A percentile compares a stretch with the other conserved stretches of the same genome.
Evolutionary conservation across 192 early-diverging fungal genomes (phyloP).

Genomic region (Entomortierella lignicola): DNA sequence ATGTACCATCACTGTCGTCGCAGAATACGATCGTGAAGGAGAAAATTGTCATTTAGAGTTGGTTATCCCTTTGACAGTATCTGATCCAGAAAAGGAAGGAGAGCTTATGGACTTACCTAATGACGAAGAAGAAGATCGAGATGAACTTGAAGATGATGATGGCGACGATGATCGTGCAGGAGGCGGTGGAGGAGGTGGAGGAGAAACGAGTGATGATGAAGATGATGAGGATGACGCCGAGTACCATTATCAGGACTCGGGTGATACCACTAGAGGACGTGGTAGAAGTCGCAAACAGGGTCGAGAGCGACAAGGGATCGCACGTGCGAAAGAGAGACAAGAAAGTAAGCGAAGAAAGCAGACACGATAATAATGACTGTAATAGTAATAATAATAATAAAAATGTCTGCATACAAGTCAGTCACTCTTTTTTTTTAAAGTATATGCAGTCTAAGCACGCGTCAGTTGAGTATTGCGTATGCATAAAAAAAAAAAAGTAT

Average conservation of each 20-base stretch:
- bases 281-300: slow-evolving; percentile 6
- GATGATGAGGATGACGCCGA: slow-evolving; percentile 18
- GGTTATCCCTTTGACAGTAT: slow-evolving; percentile 47
- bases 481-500: too few species aligned
- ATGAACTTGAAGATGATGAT: slow-evolving; percentile 16
- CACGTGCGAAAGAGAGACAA: slow-evolving; percentile 12
- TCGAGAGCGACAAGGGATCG: background rate
- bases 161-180: slow-evolving; percentile 14
- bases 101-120: slow-evolving; percentile 46
- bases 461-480: too few species aligned
- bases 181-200: too few species aligned
- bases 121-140: slow-evolving; percentile 15
- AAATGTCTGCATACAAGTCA: too few species aligned
- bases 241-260: background rate
- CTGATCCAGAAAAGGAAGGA: slow-evolving; percentile 53
- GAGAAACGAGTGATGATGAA: slow-evolving; percentile 16
- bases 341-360: slow-evolving; percentile 23
- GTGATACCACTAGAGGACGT: background rate
- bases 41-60: slow-evolving; percentile 55
- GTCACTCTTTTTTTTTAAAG: too few species aligned
- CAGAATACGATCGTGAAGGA: slow-evolving; percentile 74
- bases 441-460: too few species aligned
- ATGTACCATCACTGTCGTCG: slow-evolving; percentile 72
- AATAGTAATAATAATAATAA: slow-evolving; percentile 5
- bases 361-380: background rate